A percentile compares a stretch with the other conserved stretches of the same genome.
phyloP scores from a whole-genome alignment of 106 monocot species.

The Apostasia shenzhenica region DNA sequence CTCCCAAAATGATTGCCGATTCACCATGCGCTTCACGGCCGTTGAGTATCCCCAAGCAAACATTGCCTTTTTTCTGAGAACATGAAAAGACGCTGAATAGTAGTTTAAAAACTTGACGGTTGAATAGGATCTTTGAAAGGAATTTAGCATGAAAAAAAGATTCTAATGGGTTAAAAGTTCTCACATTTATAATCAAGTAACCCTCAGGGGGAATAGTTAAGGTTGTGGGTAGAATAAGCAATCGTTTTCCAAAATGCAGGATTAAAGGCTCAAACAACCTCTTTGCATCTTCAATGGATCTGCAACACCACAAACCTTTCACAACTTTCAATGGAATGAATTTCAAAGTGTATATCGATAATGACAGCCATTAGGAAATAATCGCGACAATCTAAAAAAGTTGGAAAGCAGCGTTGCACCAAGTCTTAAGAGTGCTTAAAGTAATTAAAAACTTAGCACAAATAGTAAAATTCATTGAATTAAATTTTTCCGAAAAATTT shows the following conservation, averaged over 20 bases:
- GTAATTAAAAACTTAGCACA: no score
- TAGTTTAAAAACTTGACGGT: not conserved
- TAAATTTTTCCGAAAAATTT: no score
- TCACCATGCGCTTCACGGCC: slow-evolving; percentile 65
- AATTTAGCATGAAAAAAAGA: not conserved
- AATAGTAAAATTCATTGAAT: no score
- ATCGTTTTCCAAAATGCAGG: slow-evolving; percentile 60
- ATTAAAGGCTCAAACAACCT: slow-evolving; percentile 69
- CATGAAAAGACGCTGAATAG: not conserved
- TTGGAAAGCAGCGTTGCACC: no score
- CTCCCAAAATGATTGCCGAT: slow-evolving; percentile 73
- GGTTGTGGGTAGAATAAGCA: slow-evolving; percentile 40
- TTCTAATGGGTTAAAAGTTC: slow-evolving; percentile 5
- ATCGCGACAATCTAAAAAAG: no score
- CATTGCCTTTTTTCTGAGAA: slow-evolving; percentile 61
- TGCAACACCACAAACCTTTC: slow-evolving; percentile 14
- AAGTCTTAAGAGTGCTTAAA: no score
- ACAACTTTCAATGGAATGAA: no score
- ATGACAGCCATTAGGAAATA: no score
- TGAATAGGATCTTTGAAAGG: not conserved
- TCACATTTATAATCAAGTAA: slow-evolving; percentile 72
- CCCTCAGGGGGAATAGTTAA: slow-evolving; percentile 69
- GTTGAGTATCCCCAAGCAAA: slow-evolving; percentile 82
- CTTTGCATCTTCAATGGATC: slow-evolving; percentile 64
- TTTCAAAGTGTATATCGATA: no score